phyloP scores from a whole-genome alignment of 2,329 filamentous ascomycete genomes.

The Stemphylium vesicarium region DNA sequence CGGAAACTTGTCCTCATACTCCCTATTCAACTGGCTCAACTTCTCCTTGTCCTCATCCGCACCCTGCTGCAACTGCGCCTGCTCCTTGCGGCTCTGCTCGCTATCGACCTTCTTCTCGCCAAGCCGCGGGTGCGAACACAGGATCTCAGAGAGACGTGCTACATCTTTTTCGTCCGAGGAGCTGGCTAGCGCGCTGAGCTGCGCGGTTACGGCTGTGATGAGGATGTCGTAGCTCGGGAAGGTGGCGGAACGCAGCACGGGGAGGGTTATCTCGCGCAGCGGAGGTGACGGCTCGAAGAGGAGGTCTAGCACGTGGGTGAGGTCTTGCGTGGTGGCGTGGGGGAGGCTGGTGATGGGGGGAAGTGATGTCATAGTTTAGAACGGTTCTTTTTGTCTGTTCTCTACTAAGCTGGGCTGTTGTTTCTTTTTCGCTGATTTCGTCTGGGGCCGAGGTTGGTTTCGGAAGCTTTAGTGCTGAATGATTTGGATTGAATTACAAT shows the following conservation, averaged over 20 bases:
- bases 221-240: conserved; percentile 74
- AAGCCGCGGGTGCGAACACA: conserved; percentile 82
- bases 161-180: conserved; percentile 55
- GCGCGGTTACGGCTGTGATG: conserved; percentile 68
- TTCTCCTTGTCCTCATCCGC: conserved; percentile 60
- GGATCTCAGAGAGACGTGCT: conserved; percentile 70
- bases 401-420: background rate
- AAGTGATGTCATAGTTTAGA: conserved; percentile 51
- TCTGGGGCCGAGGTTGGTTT: background rate
- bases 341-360: conserved; percentile 65
- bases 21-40: conserved; percentile 70
- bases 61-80: conserved; percentile 71
- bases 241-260: conserved; percentile 64
- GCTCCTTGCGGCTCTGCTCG: conserved; percentile 79
- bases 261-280: conserved; percentile 74
- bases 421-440: conserved; percentile 4
- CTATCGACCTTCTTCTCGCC: conserved; percentile 84
- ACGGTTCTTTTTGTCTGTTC: background rate
- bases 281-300: conserved; percentile 84
- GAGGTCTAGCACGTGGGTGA: conserved; percentile 70
- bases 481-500: no score
- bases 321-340: conserved; percentile 60
- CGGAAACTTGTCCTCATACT: conserved; percentile 82
- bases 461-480: background rate
- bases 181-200: conserved; percentile 58